Base-by-base conservation (phyloP, 768 basidiomycete genomes). In the Ramaria rubella region DNA sequence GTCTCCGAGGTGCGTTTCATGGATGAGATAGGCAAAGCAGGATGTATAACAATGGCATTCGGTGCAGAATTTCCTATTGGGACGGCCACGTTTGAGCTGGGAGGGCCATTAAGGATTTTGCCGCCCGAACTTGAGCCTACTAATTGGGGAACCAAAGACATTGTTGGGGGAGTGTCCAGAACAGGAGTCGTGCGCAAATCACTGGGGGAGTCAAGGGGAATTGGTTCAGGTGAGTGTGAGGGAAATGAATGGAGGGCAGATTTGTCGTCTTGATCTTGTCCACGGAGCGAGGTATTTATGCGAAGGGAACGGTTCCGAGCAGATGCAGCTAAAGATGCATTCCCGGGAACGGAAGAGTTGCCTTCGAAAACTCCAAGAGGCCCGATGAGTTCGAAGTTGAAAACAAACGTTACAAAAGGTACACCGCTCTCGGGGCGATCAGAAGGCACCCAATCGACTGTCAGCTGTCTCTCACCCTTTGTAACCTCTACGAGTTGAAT, bases 331-430 rank as follows among this genome's bases (percentile, higher is more conserved):
- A 17, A 2, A 21, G n/a, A 6, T n/a, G 4, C 23, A 7, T 42
- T 8, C 17, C 8, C n/a, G 9, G 8, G 40, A 17, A 21, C 40
- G 40, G 40, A 42, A 42, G 40, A 17, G 7, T 17, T 12, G 9
- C 17, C 17, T n/a, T 2, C 2, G 8, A 7, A 7, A 2, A n/a
- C n/a, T 17, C 8, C 34, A 17, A 36, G 43, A 7, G 46, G 38
- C 8, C 19, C 38, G 21, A 12, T 27, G 15, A 54, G 17, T 21
- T 42, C 52, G 42, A 54, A 54, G 24, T 54, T 44, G 27, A 54
- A 42, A 14, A 54, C 43, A 38, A 54, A 54, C 4, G 52, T 54
- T 24, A 24, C 52, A 27, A 42, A 44, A 14, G 52, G 52, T 9
- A 11, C n/a, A 6, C 52, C 52, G 24, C 24, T 5, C 27, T 38